Evolutionary conservation across 495 filamentous ascomycete species (phyloP).

Genomic region (Letharia lupina): DNA sequence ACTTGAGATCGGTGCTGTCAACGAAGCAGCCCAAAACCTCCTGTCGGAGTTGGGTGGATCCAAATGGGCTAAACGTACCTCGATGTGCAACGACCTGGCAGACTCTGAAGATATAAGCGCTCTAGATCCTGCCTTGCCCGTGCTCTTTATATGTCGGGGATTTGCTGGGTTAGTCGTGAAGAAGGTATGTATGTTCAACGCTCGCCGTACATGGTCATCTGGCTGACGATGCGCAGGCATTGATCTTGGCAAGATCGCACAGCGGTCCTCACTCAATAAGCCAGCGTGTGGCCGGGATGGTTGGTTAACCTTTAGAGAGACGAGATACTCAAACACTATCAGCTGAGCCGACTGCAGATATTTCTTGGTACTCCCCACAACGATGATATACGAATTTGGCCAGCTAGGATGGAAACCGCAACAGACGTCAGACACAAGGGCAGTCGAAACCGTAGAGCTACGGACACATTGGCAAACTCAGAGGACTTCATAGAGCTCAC

Average conservation of each 20-base stretch:
- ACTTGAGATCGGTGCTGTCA: background rate
- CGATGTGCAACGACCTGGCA: background rate
- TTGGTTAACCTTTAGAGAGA: background rate
- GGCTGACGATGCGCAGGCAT: background rate
- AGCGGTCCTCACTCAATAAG: background rate
- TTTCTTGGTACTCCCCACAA: constrained; percentile 6
- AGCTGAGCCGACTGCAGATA: background rate
- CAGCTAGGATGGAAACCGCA: background rate
- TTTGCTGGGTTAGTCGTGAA: constrained; percentile 3
- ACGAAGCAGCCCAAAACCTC: background rate
- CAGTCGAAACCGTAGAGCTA: background rate
- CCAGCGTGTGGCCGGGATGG: background rate
- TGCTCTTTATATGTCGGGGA: background rate
- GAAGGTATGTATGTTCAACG: background rate
- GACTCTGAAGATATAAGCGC: background rate
- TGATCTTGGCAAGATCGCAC: background rate
- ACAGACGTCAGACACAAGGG: background rate
- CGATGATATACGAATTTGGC: background rate
- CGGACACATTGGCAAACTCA: background rate
- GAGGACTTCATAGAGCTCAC: background rate
- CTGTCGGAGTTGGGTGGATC: background rate
- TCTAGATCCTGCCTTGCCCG: background rate
- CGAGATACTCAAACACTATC: background rate
- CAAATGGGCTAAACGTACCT: background rate
- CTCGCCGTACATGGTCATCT: background rate